These are phyloP conservation scores for Didymellaceae sp. DNA, from an alignment of 2,329 filamentous ascomycete genomes.

Conservation along the genomic window DNA sequence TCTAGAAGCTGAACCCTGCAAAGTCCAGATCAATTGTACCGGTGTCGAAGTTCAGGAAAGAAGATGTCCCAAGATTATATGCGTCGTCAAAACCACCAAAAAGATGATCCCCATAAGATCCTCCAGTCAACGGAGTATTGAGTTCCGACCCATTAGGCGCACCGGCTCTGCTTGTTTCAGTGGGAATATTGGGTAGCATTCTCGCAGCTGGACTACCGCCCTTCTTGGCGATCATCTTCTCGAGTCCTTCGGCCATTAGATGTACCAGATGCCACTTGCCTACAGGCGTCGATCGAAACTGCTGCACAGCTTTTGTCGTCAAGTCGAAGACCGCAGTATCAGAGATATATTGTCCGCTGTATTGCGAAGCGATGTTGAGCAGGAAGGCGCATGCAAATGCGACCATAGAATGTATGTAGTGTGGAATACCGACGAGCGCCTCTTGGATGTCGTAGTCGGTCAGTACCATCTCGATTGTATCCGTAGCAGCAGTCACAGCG, in stretches of 20 bases:
- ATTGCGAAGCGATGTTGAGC: constrained; percentile 56
- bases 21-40: constrained; percentile 35
- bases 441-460: constrained; percentile 53
- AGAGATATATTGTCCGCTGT: constrained; percentile 50
- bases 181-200: constrained; percentile 2
- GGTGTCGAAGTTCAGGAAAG: constrained; percentile 37
- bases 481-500: constrained; percentile 56
- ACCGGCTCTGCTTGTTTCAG: constrained; percentile 12
- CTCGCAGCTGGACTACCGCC: constrained; percentile 16
- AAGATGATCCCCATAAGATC: constrained; percentile 18
- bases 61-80: constrained; percentile 30
- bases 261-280: constrained; percentile 56
- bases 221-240: constrained; percentile 47
- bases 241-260: constrained; percentile 56
- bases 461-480: constrained; percentile 55
- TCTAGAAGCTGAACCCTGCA: constrained; percentile 27
- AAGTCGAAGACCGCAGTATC: constrained; percentile 48
- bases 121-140: constrained; percentile 13
- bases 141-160: constrained; percentile 18
- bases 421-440: constrained; percentile 55
- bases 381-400: constrained; percentile 62
- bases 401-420: constrained; percentile 61
- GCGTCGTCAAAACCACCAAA: constrained; percentile 33
- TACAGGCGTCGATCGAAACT: constrained; percentile 52
- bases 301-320: constrained; percentile 47